A percentile compares a stretch with the other conserved stretches of the same genome.
phyloP scores from a whole-genome alignment of 1,284 basidiomycete species.

The Boletus smithii region DNA sequence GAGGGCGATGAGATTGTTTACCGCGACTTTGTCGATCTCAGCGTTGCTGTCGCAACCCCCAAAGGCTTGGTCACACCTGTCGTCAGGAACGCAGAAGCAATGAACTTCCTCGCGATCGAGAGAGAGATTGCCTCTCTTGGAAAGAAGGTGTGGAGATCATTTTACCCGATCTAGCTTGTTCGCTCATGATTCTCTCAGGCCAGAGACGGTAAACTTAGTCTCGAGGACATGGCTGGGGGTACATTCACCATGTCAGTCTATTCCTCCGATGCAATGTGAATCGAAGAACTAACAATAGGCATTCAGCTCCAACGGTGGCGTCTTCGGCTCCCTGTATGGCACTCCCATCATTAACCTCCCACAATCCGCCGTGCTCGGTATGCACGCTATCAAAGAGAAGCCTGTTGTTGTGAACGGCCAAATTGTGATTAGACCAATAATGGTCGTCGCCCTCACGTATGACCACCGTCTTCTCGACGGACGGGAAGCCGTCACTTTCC shows the following conservation, averaged over 20 bases:
- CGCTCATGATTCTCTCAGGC: slow-evolving; percentile 50
- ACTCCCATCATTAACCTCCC: slow-evolving; percentile 98
- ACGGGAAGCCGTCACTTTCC: slow-evolving; percentile 95
- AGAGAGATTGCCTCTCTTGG: slow-evolving; percentile 87
- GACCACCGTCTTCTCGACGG: slow-evolving; percentile 97
- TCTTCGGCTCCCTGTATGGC: slow-evolving; percentile 95
- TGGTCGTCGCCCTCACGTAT: slow-evolving; percentile 93
- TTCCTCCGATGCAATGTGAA: not conserved
- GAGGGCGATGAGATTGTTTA: slow-evolving; percentile 96
- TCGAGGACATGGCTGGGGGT: slow-evolving; percentile 97
- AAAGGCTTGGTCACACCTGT: slow-evolving; percentile 98
- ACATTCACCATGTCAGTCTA: slow-evolving; percentile 89
- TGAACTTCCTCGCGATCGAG: slow-evolving; percentile 92
- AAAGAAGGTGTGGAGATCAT: slow-evolving; percentile 65
- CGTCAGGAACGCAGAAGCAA: slow-evolving; percentile 84
- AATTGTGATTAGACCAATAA: slow-evolving; percentile 94
- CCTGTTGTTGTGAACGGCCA: slow-evolving; percentile 92
- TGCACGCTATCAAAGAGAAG: slow-evolving; percentile 96
- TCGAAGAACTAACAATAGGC: slow-evolving; percentile 5
- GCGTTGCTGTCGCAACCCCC: slow-evolving; percentile 94
- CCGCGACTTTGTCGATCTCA: slow-evolving; percentile 91
- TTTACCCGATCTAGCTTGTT: slow-evolving; percentile 4
- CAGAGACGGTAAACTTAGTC: slow-evolving; percentile 88
- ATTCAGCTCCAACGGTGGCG: slow-evolving; percentile 91
- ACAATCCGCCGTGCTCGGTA: slow-evolving; percentile 91